phyloP scores from a whole-genome alignment of 257 asterid genomes.

The Solanum appendiculatum region DNA sequence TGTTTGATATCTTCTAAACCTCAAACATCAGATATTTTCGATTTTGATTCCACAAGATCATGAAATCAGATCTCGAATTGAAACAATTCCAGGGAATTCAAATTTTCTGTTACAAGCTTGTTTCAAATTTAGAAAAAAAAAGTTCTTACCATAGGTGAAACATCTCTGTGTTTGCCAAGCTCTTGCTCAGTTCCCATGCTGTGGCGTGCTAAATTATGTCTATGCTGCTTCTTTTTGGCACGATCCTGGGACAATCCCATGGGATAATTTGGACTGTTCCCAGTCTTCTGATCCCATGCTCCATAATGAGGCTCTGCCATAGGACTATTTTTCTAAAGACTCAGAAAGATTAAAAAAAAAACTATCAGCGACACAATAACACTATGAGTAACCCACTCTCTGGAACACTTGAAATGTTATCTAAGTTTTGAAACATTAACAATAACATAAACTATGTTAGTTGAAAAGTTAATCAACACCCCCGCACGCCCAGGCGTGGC shows the following conservation, averaged over 20 bases:
- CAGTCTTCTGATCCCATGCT: slow-evolving; percentile 34
- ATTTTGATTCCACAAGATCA: background rate
- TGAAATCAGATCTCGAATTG: background rate
- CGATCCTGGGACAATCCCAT: slow-evolving; percentile 28
- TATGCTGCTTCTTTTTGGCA: slow-evolving; percentile 28
- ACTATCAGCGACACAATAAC: background rate
- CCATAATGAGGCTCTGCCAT: slow-evolving; percentile 40
- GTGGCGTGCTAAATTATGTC: slow-evolving; percentile 5
- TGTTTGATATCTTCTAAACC: background rate
- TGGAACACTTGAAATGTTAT: background rate
- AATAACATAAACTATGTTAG: background rate
- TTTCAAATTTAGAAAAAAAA: background rate
- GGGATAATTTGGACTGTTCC: slow-evolving; percentile 24
- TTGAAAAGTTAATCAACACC: background rate
- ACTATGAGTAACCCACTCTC: background rate
- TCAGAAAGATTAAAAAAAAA: background rate
- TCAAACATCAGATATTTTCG: background rate
- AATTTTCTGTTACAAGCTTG: background rate
- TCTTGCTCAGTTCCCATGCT: slow-evolving; percentile 37
- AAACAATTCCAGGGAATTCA: background rate
- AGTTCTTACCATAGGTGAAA: background rate
- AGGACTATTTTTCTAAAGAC: slow-evolving; percentile 6
- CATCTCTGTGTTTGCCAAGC: background rate
- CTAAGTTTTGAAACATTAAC: background rate
- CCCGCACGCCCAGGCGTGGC: background rate